Evolutionary conservation across 768 basidiomycete genomes (phyloP), one percentile per base, ranked within the genome.

Genomic region (Kwoniella heveanensis): DNA sequence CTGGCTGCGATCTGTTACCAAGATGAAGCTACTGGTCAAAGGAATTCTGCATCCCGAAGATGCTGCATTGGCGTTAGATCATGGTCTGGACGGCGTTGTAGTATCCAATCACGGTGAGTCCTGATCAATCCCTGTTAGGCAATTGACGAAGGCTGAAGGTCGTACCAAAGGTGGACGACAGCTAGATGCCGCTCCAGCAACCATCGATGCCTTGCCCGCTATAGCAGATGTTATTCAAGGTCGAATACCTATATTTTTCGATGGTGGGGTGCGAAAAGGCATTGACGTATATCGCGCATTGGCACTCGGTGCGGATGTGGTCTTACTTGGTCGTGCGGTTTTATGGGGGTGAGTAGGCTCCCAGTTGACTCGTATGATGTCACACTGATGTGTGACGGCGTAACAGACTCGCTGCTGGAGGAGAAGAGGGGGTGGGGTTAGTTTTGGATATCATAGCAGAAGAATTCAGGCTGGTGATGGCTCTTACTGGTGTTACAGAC

Each of bases 221-320:
- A 88, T 92, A 69, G 86, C 85, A 80, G 82, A 84, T 53, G 60
- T 29, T n/a, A 57, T 57, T 9, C 56, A 47, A 57, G 56, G 56
- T 22, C 56, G 56, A 6, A 57, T 57, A 47, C 56, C 56, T 25
- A 57, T 61, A 1, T 29, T 66, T 26, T 90, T 91, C 87, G 54
- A 86, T 74, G 85, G 83, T 21, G 91, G 92, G 6, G 87, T 93
- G 60, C 86, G 92, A 1, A 65, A 59, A 25, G 92, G 90, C 12
- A 85, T 86, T 48, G 92, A 95, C 66, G 85, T 92, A 51, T 83
- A 85, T 78, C 85, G 86, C 78, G 92, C 92, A 0, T 79, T 93
- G 27, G 91, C 91, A 1, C 82, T 94, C 0, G 91, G 92, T 44
- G 92, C 92, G 6, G 88, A 93, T 69, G 90, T 83, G 8, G 87